A percentile compares a stretch with the other conserved stretches of the same genome.
These are phyloP conservation scores for Euclidium syriacum DNA, from an alignment of 345 rosid genomes.

Conservation along the genomic window DNA sequence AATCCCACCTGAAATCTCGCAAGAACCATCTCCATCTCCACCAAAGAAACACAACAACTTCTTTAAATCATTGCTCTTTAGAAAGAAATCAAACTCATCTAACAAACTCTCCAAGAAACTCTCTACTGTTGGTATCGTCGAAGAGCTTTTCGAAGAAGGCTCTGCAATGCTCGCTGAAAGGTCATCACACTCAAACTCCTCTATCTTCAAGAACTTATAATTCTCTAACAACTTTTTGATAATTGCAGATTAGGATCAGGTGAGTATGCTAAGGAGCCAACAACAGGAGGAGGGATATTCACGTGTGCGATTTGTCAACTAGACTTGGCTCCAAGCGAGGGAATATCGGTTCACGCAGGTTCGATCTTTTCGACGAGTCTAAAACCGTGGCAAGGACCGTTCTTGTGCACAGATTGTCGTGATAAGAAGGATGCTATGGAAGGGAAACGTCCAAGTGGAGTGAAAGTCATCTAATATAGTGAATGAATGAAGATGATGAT, in stretches of 20 bases:
- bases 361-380: slow-evolving; percentile 61
- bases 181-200: too few species aligned
- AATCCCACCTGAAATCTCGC: slow-evolving; percentile 64
- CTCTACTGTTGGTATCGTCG: slow-evolving; percentile 66
- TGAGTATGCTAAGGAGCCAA: slow-evolving; percentile 34
- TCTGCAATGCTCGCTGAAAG: slow-evolving; percentile 93
- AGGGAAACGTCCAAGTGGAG: slow-evolving; percentile 82
- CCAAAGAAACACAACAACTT: slow-evolving; percentile 51
- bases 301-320: slow-evolving; percentile 78
- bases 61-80: slow-evolving; percentile 47
- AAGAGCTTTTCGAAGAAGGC: slow-evolving; percentile 95
- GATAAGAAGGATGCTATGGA: slow-evolving; percentile 92
- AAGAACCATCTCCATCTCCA: slow-evolving; percentile 37
- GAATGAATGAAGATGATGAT: slow-evolving; percentile 18
- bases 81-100: slow-evolving; percentile 56
- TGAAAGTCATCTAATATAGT: slow-evolving; percentile 61
- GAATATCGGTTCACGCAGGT: slow-evolving; percentile 81
- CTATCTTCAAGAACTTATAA: not conserved
- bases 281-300: slow-evolving; percentile 61
- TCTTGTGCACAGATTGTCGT: slow-evolving; percentile 71
- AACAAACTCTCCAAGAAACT: slow-evolving; percentile 59
- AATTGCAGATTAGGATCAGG: slow-evolving; percentile 62
- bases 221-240: not conserved
- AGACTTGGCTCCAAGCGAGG: slow-evolving; percentile 73
- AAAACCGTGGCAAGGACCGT: slow-evolving; percentile 93